Conservation (phyloP, 2,329 filamentous ascomycete genomes). For the Pseudogymnoascus sp. region DNA sequence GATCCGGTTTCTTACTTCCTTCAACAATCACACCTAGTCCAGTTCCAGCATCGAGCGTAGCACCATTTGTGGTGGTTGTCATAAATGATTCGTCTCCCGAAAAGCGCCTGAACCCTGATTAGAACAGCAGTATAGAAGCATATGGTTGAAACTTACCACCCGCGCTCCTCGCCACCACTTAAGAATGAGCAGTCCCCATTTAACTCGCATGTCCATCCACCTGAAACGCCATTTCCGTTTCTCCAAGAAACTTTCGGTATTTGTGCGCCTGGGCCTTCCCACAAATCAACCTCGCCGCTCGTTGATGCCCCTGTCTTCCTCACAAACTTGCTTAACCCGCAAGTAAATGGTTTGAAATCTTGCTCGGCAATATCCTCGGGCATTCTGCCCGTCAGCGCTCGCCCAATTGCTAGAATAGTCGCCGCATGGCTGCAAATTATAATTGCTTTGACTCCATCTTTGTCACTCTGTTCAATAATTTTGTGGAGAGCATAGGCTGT, state of each 20-base stretch:
- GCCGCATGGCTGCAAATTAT: constrained; percentile 87
- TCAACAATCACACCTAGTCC: constrained; percentile 30
- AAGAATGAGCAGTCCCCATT: constrained; percentile 86
- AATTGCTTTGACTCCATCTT: constrained; percentile 58
- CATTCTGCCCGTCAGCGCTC: constrained; percentile 69
- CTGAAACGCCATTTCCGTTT: constrained; percentile 52
- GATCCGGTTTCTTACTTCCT: constrained; percentile 18
- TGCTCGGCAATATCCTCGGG: constrained; percentile 62
- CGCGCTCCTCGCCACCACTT: constrained; percentile 70
- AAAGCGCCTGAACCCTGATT: constrained; percentile 36
- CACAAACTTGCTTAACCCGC: constrained; percentile 63
- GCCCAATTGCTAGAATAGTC: constrained; percentile 75
- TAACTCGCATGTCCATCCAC: constrained; percentile 69
- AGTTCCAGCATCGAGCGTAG: constrained; percentile 25
- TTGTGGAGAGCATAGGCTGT: constrained; percentile 59
- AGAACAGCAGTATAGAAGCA: constrained; percentile 9
- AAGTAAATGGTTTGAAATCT: constrained; percentile 81
- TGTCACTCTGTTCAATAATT: constrained; percentile 66
- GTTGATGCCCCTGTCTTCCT: constrained; percentile 34
- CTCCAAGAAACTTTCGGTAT: constrained; percentile 44
- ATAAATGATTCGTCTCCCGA: constrained; percentile 50
- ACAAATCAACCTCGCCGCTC: constrained; percentile 31
- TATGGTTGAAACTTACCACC: constrained; percentile 55
- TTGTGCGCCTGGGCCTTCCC: constrained; percentile 28
- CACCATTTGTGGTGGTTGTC: constrained; percentile 16